These are phyloP conservation scores for Colletotrichum sp. DNA, from an alignment of 2,329 filamentous ascomycete genomes.

Conservation along the genomic window DNA sequence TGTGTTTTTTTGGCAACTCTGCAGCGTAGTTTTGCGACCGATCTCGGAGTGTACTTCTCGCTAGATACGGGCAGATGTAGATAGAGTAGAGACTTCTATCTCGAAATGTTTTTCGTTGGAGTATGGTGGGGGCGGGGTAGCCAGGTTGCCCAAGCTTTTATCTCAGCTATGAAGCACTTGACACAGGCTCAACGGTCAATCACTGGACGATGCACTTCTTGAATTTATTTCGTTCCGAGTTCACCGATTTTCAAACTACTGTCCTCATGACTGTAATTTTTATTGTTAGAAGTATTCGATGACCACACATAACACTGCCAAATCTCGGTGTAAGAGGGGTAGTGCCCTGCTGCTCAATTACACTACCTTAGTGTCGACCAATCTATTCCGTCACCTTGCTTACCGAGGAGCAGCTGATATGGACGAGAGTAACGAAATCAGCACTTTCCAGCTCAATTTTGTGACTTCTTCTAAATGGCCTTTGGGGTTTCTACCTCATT, in stretches of 20 bases:
- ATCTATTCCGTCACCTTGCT: not conserved
- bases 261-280: not conserved
- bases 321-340: not conserved
- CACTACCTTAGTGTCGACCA: not conserved
- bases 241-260: not conserved
- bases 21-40: not conserved
- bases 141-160: constrained; percentile 1
- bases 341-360: not conserved
- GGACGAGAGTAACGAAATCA: not conserved
- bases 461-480: not conserved
- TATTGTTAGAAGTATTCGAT: not conserved
- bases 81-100: not conserved
- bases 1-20: not conserved
- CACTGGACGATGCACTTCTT: not conserved
- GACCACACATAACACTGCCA: not conserved
- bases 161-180: not conserved
- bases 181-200: not conserved
- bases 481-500: not conserved
- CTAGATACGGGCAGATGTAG: not conserved
- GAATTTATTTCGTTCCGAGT: not conserved
- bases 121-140: constrained; percentile 22
- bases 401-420: not conserved
- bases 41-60: not conserved
- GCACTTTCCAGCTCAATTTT: not conserved
- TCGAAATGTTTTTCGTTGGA: constrained; percentile 21